Percentiles rank a stretch among this genome's conserved stretches.
Conservation (phyloP, 2,329 filamentous ascomycete species). For the Metarhizium rileyi region DNA sequence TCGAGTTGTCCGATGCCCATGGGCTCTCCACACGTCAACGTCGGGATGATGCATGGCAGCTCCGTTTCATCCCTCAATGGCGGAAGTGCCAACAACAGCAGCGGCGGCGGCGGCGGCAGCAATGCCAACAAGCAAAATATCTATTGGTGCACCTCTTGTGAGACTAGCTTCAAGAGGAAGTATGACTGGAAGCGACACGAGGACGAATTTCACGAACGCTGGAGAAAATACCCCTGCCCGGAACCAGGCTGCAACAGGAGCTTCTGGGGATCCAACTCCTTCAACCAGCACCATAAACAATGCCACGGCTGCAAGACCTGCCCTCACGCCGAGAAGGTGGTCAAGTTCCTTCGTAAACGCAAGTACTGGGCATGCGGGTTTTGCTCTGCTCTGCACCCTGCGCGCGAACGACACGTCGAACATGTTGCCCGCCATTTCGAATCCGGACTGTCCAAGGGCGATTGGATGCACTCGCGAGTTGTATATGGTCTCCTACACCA, state of each 20-base stretch:
- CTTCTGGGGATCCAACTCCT: slow-evolving; percentile 59
- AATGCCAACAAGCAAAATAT: slow-evolving; percentile 32
- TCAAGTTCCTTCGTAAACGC: slow-evolving; percentile 52
- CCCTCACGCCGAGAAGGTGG: slow-evolving; percentile 54
- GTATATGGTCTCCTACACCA: slow-evolving; percentile 60
- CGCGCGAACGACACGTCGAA: slow-evolving; percentile 57
- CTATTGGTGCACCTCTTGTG: slow-evolving; percentile 49
- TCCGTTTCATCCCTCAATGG: slow-evolving; percentile 10
- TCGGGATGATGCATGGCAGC: slow-evolving; percentile 23
- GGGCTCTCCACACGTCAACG: slow-evolving; percentile 20
- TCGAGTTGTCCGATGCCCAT: slow-evolving; percentile 28
- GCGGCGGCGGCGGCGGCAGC: background rate
- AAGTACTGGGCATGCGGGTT: slow-evolving; percentile 62
- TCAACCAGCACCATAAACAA: slow-evolving; percentile 58
- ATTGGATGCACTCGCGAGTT: slow-evolving; percentile 62
- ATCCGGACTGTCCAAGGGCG: slow-evolving; percentile 48
- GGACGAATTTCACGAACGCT: slow-evolving; percentile 59
- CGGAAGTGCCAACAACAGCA: background rate
- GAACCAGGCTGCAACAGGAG: slow-evolving; percentile 54
- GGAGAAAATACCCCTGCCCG: slow-evolving; percentile 57
- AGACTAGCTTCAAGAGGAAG: slow-evolving; percentile 58
- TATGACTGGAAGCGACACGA: slow-evolving; percentile 63
- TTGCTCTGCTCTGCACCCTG: slow-evolving; percentile 52
- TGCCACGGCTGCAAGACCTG: slow-evolving; percentile 56
- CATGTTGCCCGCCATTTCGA: slow-evolving; percentile 62